Base-by-base conservation (phyloP, 495 filamentous ascomycete genomes). In the Hyaloscypha bicolor region DNA sequence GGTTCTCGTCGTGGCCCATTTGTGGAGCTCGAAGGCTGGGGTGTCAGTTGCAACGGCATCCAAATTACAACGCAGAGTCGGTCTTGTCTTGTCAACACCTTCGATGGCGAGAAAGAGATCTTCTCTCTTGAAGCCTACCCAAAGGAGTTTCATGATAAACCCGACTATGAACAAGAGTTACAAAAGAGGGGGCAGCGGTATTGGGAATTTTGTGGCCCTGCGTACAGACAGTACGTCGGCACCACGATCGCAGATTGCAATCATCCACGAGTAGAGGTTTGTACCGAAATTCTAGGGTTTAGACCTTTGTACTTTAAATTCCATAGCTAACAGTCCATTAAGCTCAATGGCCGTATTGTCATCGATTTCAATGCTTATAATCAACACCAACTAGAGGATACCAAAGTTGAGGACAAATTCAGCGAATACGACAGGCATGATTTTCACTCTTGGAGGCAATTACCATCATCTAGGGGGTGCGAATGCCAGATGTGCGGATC, bases 91-190 rank as follows among this genome's bases (percentile, higher is more conserved):
- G 16, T 53, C 51, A 19, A 53, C 6, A 4, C 6, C 19, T 53
- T 53, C 51, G 51, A 53, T n/a, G 51, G 51, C 51, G 51, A 53
- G 16, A 53, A 14, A 53, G 19, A 53, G 51, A 53, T 53, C 51
- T 6, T 14, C 51, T 53, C 51, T 5, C 51, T 53, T 19, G 16
- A 4, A 6, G 51, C 16, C 16, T 53, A 53, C 51, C 51, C 51
- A 4, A 53, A 53, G 16, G 51, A 53, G 51, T 53, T 53, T 14
- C 51, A 53, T 19, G 16, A 19, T 53, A 19, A 53, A 5, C 51
- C 51, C 6, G 22, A 53, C 16, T 53, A 6, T 4, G 51, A 53
- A 19, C 5, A 53, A 4, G 6, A 19, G 51, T 25, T 53, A 4
- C 51, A 25, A 19, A 53, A 4, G 51, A 4, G 51, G 16, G 51